A percentile compares a stretch with the other conserved stretches of the same genome.
Conservation (phyloP, 2,329 filamentous ascomycete genomes). For the Phialemoniopsis sp. region DNA sequence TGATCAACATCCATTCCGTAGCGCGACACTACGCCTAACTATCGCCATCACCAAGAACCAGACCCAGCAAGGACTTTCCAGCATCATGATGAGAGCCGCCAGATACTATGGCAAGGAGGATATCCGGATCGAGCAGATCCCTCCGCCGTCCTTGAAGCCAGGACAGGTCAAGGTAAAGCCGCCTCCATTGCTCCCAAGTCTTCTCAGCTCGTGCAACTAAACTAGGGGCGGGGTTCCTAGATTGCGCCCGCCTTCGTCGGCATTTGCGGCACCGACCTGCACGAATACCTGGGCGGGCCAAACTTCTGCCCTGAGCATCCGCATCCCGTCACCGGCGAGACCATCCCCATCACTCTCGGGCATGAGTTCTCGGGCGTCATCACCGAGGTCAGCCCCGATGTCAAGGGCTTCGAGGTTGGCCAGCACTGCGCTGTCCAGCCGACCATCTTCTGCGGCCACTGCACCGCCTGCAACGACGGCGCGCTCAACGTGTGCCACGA, state of each 20-base stretch:
- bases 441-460: constrained; percentile 49
- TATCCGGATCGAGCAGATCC: constrained; percentile 8
- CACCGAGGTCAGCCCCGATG: constrained; percentile 47
- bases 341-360: constrained; percentile 53
- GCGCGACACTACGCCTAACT: too few species aligned
- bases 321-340: constrained; percentile 52
- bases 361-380: constrained; percentile 61
- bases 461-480: constrained; percentile 45
- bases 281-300: constrained; percentile 23
- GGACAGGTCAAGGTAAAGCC: constrained; percentile 7
- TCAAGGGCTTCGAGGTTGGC: constrained; percentile 40
- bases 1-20: too few species aligned
- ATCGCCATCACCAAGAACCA: too few species aligned
- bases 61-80: not conserved
- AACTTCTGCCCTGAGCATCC: constrained; percentile 28
- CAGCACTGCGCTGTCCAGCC: constrained; percentile 55
- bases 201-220: too few species aligned
- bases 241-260: constrained; percentile 23
- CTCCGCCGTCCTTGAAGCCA: constrained; percentile 1
- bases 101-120: constrained; percentile 9
- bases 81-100: constrained; percentile 8
- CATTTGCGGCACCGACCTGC: constrained; percentile 28
- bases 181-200: too few species aligned
- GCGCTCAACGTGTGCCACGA: constrained; percentile 25
- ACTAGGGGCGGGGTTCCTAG: constrained; percentile 8